Evolutionary conservation across 768 basidiomycete genomes (phyloP), one percentile per base, ranked within the genome.

Genomic region (Boletus rubroflammeus): DNA sequence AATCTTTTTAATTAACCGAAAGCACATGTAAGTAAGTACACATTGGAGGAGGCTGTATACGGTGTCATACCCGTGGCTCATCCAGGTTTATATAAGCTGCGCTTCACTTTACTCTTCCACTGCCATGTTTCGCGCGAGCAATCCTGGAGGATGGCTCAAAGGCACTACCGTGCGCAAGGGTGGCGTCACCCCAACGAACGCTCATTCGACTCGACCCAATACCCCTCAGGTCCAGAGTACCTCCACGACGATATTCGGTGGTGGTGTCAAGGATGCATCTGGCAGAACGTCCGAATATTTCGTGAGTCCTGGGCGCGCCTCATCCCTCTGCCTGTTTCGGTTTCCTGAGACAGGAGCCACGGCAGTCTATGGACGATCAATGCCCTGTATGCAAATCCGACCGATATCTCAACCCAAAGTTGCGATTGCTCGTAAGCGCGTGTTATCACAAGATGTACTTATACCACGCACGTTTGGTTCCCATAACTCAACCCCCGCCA

Each of bases 371-470:
- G 82, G 88, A 92, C 57, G 97, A 99, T 70, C 86, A 90, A 67
- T 99, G 97, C 75, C 96, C 96, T 0, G 89, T 98, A 2, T 98
- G 97, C 78, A 93, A 93, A 71, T 94, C 92, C 38, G 97, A 99
- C 70, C 78, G 96, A 50, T 98, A 97, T 68, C 77, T 97, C 54
- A 97, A 98, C 64, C 93, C 94, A 21, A 96, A 95, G 66, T 76
- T 99, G 32, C 84, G 96, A 40, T 78, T 99, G 36, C 81, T 98
- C 46, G 94, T 99, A 62, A 93, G 91, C 70, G 87, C 92, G 15
- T 99, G 97, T 70, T 99, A 97, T 72, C 97, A 99, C 74, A 97
- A 97, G 80, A 96, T 98, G 97, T 94, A 60, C 57, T 77, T 71
- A 32, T 43, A 53, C 47, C 29, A 23, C 31, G 25, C 23, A 21